Evolutionary conservation across 2,329 filamentous ascomycete genomes (phyloP).

Genomic region (Stachybotrys chlorohalonatus): DNA sequence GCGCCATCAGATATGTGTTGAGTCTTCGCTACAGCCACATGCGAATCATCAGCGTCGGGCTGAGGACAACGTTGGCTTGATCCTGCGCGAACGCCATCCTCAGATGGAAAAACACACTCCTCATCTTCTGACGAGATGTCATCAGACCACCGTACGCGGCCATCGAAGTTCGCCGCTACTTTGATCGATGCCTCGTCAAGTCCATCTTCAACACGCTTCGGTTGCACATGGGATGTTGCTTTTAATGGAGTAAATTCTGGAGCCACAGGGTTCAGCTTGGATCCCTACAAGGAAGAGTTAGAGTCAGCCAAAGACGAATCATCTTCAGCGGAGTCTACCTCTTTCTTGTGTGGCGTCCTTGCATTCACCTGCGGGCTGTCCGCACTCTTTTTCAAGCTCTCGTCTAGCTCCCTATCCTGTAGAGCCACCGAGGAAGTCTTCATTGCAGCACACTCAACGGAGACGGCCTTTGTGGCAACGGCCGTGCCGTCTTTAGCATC

Average conservation of each 20-base stretch:
- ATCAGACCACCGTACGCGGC: neutral
- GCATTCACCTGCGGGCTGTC: slow-evolving; percentile 9
- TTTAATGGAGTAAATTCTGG: slow-evolving; percentile 43
- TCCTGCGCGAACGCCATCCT: neutral
- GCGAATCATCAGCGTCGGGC: neutral
- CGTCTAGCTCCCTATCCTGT: neutral
- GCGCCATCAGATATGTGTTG: neutral
- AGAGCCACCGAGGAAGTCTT: neutral
- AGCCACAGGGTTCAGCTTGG: slow-evolving; percentile 45
- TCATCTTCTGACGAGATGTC: neutral
- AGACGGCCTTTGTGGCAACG: neutral
- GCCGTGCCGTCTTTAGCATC: neutral
- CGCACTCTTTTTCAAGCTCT: neutral
- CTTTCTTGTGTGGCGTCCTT: slow-evolving; percentile 30
- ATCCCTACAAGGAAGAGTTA: slow-evolving; percentile 37
- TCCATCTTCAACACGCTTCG: neutral
- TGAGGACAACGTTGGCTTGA: neutral
- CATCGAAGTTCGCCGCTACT: neutral
- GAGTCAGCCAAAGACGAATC: slow-evolving; percentile 23
- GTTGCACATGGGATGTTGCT: neutral
- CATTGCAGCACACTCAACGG: neutral
- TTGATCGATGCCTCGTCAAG: neutral
- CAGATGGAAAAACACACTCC: neutral
- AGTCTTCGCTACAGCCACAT: neutral
- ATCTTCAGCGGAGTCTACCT: slow-evolving; percentile 36